Evolutionary conservation across 2,329 filamentous ascomycete species (phyloP), one percentile per base, ranked within the genome.

Genomic region (Chaetomium strumarium): DNA sequence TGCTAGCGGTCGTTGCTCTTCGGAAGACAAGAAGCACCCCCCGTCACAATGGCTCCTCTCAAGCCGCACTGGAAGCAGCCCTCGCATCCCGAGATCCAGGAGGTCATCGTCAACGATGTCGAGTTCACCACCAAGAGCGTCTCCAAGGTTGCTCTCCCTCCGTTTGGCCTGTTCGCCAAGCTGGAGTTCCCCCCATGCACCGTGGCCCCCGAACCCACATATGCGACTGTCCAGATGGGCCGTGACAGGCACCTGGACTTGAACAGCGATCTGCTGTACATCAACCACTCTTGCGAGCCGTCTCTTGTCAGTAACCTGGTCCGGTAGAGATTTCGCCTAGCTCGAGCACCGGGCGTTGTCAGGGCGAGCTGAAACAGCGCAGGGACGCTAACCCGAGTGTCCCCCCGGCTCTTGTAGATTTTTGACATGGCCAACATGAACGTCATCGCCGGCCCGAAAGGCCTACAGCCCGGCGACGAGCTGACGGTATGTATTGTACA

Each of bases 251-350:
- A 86, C 64, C 67, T 85, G 60, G 76, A 80, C 61, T 70, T 86
- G 40, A 85, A 86, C 70, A 83, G 78, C 61, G 82, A 85, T 62
- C 64, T 86, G 63, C 66, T 86, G 42, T 86, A 84, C 68, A 81
- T 84, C 59, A 86, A 86, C 67, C 83, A 86, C 68, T 83, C 79
- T 5, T 86, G 83, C 67, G 80, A 83, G 61, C 83, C 83, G 20
- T 80, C 79, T 64, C 72, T 86, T 55, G 80, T 84, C 56, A 72
- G 78, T 77, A 53, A 53, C 40, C 29, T 17, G 2, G 16, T 29
- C 2, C 5, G 20, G 19, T n/a, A 16, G 16, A 16, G 16, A n/a
- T 13, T 11, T 20, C 29, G 40, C 40, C 13, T 14, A 14, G 7
- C 16, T n/a, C 20, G 16, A 42, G 20, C 29, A n/a, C 38, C 7